Conservation (phyloP, 768 basidiomycete species). For the Russula brevipes region DNA sequence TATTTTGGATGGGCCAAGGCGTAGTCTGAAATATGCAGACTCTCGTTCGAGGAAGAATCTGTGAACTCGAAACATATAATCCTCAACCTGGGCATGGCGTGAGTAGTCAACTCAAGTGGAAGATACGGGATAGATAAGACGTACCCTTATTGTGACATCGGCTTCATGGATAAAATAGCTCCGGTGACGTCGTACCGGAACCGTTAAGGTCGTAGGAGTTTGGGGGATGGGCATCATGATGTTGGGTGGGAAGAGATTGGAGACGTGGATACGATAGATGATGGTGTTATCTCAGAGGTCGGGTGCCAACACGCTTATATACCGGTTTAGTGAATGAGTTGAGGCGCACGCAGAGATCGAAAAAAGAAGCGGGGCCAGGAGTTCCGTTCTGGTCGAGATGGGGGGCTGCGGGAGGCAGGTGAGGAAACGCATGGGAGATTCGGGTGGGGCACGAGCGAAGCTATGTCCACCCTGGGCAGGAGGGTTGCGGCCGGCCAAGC, state of each 20-base stretch:
- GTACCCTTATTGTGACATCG: conserved; percentile 8
- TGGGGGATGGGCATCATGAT: conserved; percentile 1
- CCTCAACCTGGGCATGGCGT: conserved; percentile 27
- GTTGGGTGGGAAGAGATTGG: neutral
- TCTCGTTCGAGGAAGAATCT: conserved; percentile 14
- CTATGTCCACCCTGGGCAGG: conserved; percentile 12
- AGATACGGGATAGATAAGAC: neutral
- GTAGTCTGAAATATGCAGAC: conserved; percentile 11
- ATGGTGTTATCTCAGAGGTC: conserved; percentile 5
- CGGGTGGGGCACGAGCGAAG: conserved; percentile 7
- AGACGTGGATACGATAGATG: neutral
- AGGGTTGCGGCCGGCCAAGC: conserved; percentile 9
- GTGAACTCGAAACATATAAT: conserved; percentile 13
- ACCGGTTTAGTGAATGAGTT: neutral
- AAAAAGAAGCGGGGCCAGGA: neutral
- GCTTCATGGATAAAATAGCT: conserved; percentile 18
- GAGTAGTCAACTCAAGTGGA: conserved; percentile 1
- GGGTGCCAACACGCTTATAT: conserved; percentile 11
- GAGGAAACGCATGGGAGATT: conserved; percentile 4
- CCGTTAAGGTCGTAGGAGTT: neutral
- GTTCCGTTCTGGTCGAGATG: neutral
- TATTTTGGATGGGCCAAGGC: neutral
- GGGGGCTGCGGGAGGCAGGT: neutral
- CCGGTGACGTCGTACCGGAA: neutral
- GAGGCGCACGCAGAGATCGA: conserved; percentile 1